A percentile compares a stretch with the other conserved stretches of the same genome.
Evolutionary conservation across 83 land plant genomes (phyloP).

Genomic region (Picea engelmannii): DNA sequence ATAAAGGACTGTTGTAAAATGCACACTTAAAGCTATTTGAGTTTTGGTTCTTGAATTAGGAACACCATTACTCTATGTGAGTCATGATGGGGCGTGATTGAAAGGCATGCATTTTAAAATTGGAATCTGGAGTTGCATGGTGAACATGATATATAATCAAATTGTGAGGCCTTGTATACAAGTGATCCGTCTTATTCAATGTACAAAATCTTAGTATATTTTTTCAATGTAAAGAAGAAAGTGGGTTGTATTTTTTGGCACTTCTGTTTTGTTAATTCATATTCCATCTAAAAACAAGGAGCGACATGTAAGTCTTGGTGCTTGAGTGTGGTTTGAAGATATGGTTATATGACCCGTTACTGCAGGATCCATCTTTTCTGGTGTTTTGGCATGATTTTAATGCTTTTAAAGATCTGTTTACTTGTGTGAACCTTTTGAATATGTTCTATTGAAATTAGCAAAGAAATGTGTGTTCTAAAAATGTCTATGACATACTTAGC

Average conservation of each 20-base stretch:
- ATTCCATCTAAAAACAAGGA: neutral
- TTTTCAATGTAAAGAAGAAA: conserved; percentile 4
- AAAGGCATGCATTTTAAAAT: neutral
- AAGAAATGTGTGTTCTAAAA: too few species aligned
- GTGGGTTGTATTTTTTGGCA: conserved; percentile 12
- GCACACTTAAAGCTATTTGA: neutral
- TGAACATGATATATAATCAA: neutral
- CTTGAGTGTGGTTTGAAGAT: neutral
- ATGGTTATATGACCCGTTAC: neutral
- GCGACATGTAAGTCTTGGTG: too few species aligned
- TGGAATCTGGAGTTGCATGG: neutral
- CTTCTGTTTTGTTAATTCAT: neutral
- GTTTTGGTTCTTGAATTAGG: conserved; percentile 3
- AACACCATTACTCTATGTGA: neutral
- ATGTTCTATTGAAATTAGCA: too few species aligned
- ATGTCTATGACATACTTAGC: too few species aligned
- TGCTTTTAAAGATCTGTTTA: too few species aligned
- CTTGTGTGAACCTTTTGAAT: too few species aligned
- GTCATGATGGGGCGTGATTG: neutral
- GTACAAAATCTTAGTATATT: conserved; percentile 3
- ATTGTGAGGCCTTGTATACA: too few species aligned
- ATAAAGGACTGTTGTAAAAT: neutral
- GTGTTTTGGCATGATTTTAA: too few species aligned
- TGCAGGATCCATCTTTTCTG: too few species aligned
- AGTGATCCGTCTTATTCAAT: neutral